Percentiles rank a stretch among this genome's conserved stretches.
phyloP scores from a whole-genome alignment of 2,329 filamentous ascomycete species.

The Hypoxylon sp. region DNA sequence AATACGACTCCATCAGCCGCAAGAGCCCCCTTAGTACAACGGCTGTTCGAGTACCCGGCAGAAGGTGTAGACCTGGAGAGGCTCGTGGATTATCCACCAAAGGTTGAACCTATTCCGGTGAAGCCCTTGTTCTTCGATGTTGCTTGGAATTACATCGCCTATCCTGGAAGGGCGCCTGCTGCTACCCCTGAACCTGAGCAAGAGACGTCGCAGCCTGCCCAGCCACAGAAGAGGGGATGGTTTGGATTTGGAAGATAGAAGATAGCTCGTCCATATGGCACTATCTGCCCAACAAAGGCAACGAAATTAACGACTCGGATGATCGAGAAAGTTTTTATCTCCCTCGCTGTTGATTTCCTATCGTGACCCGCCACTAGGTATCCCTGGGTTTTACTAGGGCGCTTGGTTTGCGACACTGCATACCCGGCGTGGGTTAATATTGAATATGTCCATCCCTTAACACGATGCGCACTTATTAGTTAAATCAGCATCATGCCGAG shows the following conservation, averaged over 20 bases:
- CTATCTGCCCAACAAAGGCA: slow-evolving; percentile 2
- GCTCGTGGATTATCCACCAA: slow-evolving; percentile 86
- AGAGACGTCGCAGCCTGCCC: slow-evolving; percentile 49
- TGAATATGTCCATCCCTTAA: slow-evolving; percentile 32
- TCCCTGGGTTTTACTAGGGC: slow-evolving; percentile 23
- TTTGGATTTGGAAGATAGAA: slow-evolving; percentile 72
- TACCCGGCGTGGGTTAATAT: slow-evolving; percentile 25
- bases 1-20: slow-evolving; percentile 56
- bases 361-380: background rate
- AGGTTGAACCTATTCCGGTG: slow-evolving; percentile 81
- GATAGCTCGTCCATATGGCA: background rate
- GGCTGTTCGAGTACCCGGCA: slow-evolving; percentile 76
- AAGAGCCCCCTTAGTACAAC: slow-evolving; percentile 71
- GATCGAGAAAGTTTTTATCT: slow-evolving; percentile 8
- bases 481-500: background rate
- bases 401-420: slow-evolving; percentile 36
- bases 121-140: slow-evolving; percentile 97
- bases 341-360: slow-evolving; percentile 1
- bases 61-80: slow-evolving; percentile 77
- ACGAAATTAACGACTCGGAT: slow-evolving; percentile 5
- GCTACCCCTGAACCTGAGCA: slow-evolving; percentile 40
- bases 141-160: slow-evolving; percentile 97
- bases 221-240: slow-evolving; percentile 73
- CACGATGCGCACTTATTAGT: background rate
- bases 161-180: slow-evolving; percentile 69